A percentile compares a stretch with the other conserved stretches of the same genome.
phyloP scores from a whole-genome alignment of 2,329 filamentous ascomycete genomes.

The Penicillium sp. region DNA sequence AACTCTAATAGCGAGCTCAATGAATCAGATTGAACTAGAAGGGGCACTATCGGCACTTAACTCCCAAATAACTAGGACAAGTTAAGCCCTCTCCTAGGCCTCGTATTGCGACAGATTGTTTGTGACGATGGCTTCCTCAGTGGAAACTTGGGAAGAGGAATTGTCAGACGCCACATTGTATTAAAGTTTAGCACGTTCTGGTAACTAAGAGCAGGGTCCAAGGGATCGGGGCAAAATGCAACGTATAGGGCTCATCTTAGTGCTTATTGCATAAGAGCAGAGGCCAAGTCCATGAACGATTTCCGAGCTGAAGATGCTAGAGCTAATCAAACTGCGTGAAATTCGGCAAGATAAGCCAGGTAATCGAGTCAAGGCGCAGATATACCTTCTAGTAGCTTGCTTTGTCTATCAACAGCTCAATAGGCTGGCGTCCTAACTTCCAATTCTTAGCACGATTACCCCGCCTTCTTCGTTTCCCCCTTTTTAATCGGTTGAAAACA shows the following conservation, averaged over 20 bases:
- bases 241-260: background rate
- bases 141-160: background rate
- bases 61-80: background rate
- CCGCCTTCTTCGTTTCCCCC: too few relatives aligned
- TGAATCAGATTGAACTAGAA: background rate
- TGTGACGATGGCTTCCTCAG: background rate
- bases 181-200: background rate
- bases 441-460: too few relatives aligned
- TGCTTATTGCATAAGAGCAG: too few relatives aligned
- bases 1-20: background rate
- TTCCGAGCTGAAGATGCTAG: background rate
- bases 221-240: background rate
- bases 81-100: background rate
- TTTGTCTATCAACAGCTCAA: background rate
- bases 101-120: background rate
- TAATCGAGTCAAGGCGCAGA: background rate
- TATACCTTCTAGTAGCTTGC: background rate
- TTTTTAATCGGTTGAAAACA: too few relatives aligned
- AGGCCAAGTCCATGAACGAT: too few relatives aligned
- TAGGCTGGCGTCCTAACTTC: too few relatives aligned
- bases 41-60: background rate
- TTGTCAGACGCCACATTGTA: background rate
- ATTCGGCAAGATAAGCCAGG: background rate
- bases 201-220: background rate
- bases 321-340: background rate